Conservation (phyloP, 2,329 filamentous ascomycete species). For the Eutypella sp. region DNA sequence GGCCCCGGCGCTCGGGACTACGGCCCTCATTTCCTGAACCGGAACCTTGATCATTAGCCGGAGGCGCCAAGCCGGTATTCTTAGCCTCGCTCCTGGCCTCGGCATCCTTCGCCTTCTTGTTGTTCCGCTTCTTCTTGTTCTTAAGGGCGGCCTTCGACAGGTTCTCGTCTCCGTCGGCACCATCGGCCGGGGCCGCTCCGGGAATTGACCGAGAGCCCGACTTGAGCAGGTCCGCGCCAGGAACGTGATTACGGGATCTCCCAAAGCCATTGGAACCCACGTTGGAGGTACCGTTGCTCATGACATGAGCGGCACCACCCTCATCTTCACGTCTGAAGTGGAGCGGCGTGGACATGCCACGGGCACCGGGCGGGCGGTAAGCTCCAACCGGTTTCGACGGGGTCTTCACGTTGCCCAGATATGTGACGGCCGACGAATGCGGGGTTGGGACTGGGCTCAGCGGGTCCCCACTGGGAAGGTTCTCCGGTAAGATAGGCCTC, state of each 20-base stretch:
- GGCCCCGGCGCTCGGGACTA: conserved; percentile 62
- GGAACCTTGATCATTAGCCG: conserved; percentile 35
- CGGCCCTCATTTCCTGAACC: conserved; percentile 48
- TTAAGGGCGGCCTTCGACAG: conserved; percentile 82
- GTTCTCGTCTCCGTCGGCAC: conserved; percentile 64
- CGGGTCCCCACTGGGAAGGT: conserved; percentile 61
- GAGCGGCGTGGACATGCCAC: conserved; percentile 80
- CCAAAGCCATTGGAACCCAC: conserved; percentile 76
- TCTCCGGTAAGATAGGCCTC: conserved; percentile 67
- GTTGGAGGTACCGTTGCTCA: conserved; percentile 72
- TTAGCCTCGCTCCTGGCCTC: conserved; percentile 58
- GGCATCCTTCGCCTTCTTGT: conserved; percentile 80
- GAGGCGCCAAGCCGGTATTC: conserved; percentile 41
- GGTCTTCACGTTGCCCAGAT: conserved; percentile 82
- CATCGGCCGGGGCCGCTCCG: conserved; percentile 62
- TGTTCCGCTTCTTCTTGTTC: conserved; percentile 97
- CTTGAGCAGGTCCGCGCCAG: conserved; percentile 68
- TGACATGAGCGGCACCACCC: conserved; percentile 80
- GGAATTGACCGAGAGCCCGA: conserved; percentile 59
- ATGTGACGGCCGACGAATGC: conserved; percentile 77
- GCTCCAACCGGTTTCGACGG: conserved; percentile 96
- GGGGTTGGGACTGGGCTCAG: conserved; percentile 69
- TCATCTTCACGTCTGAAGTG: conserved; percentile 98
- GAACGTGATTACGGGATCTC: conserved; percentile 68
- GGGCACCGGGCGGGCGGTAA: conserved; percentile 89